These are phyloP conservation scores for Suhomyces bokatorum DNA, from an alignment of 1,139 yeast genomes.

Conservation along the genomic window DNA sequence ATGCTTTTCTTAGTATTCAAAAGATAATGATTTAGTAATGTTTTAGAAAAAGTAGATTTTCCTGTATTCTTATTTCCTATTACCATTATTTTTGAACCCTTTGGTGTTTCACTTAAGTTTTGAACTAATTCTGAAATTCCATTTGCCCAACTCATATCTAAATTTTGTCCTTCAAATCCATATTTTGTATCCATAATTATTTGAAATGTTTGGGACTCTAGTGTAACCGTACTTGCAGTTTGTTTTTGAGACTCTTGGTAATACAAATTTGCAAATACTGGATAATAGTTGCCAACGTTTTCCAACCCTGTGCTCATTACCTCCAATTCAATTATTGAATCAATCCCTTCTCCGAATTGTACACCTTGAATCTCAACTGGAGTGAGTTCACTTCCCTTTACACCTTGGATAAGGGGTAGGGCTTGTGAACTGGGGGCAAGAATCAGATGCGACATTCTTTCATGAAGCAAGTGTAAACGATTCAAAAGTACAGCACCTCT, in stretches of 20 bases:
- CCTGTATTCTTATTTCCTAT: slow-evolving; percentile 72
- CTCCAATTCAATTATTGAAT: slow-evolving; percentile 45
- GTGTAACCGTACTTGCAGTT: neutral
- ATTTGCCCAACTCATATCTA: slow-evolving; percentile 25
- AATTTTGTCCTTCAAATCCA: slow-evolving; percentile 27
- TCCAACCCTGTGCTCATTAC: slow-evolving; percentile 47
- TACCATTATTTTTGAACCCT: slow-evolving; percentile 28
- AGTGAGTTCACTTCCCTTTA: slow-evolving; percentile 31
- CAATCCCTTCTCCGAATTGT: slow-evolving; percentile 33
- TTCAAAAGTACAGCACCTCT: slow-evolving; percentile 64
- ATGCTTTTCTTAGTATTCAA: slow-evolving; percentile 20
- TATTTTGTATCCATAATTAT: slow-evolving; percentile 30
- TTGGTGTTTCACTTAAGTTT: no score
- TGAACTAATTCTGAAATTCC: slow-evolving; percentile 11
- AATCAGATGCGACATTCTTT: slow-evolving; percentile 28
- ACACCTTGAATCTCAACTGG: neutral
- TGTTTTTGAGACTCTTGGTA: neutral
- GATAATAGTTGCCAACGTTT: slow-evolving; percentile 45
- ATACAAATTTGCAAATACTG: slow-evolving; percentile 47
- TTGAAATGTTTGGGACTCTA: slow-evolving; percentile 30
- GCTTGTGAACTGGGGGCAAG: slow-evolving; percentile 24
- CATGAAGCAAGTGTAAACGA: slow-evolving; percentile 44
- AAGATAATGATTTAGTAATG: slow-evolving; percentile 49
- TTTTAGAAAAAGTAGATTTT: slow-evolving; percentile 69
- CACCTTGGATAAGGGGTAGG: slow-evolving; percentile 1